phyloP scores from a whole-genome alignment of 306 rosid genomes.

The Dryas alaskensis region DNA sequence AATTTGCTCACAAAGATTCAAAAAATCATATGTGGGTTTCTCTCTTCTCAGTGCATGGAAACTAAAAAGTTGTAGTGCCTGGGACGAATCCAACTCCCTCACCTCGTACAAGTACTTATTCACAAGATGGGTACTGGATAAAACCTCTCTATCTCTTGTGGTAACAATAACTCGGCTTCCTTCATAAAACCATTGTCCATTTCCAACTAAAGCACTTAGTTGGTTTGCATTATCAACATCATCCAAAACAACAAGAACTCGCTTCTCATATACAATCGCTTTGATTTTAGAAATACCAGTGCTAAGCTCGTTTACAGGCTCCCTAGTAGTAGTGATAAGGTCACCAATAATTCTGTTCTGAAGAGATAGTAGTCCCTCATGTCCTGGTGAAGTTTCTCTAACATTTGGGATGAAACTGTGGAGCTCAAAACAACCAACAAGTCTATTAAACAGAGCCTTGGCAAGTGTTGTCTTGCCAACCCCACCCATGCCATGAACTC shows the following conservation, averaged over 20 bases:
- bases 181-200: slow-evolving; percentile 42
- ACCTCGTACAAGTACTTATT: slow-evolving; percentile 37
- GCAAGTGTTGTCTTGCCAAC: slow-evolving; percentile 64
- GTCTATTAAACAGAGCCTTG: slow-evolving; percentile 43
- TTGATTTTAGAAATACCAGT: slow-evolving; percentile 25
- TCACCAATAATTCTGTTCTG: slow-evolving; percentile 21
- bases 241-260: slow-evolving; percentile 54
- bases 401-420: slow-evolving; percentile 49
- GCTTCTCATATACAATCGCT: slow-evolving; percentile 15
- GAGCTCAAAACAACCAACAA: slow-evolving; percentile 29
- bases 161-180: slow-evolving; percentile 60
- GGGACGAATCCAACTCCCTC: slow-evolving; percentile 25
- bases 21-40: slow-evolving; percentile 27
- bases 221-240: slow-evolving; percentile 52
- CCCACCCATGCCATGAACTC: slow-evolving; percentile 53
- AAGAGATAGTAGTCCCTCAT: slow-evolving; percentile 36
- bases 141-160: slow-evolving; percentile 43
- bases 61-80: slow-evolving; percentile 52
- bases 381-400: slow-evolving; percentile 33
- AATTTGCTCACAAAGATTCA: slow-evolving; percentile 34
- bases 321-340: slow-evolving; percentile 18
- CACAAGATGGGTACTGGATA: slow-evolving; percentile 19
- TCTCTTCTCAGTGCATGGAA: slow-evolving; percentile 50
- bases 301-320: slow-evolving; percentile 7
- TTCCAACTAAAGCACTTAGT: slow-evolving; percentile 32